Evolutionary conservation across 2,329 filamentous ascomycete genomes (phyloP).

Genomic region (Pseudogymnoascus sp.): DNA sequence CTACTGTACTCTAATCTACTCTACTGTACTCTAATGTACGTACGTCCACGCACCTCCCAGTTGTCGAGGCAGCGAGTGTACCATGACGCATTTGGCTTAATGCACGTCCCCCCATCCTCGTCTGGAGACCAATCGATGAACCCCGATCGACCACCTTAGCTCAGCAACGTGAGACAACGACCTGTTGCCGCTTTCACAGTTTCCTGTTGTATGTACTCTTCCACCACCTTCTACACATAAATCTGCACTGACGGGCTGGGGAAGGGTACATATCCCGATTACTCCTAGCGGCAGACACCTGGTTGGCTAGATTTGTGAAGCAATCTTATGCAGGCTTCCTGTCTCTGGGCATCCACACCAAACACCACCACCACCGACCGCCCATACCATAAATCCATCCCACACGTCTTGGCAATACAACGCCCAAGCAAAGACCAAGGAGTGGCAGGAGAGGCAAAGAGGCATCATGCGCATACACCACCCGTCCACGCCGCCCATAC

Average conservation of each 20-base stretch:
- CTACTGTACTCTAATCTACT: slow-evolving; percentile 5
- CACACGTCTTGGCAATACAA: neutral
- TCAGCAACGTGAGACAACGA: neutral
- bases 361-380: neutral
- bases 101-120: neutral
- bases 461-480: neutral
- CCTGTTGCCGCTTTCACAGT: slow-evolving; percentile 9
- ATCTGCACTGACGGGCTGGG: neutral
- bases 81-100: slow-evolving; percentile 9
- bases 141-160: neutral
- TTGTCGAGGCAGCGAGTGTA: slow-evolving; percentile 1
- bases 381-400: too few relatives aligned
- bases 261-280: neutral
- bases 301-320: neutral
- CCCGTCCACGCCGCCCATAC: neutral
- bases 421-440: neutral
- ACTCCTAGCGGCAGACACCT: neutral
- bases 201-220: neutral
- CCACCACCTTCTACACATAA: slow-evolving; percentile 2
- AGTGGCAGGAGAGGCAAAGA: neutral
- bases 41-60: neutral
- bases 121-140: slow-evolving; percentile 9
- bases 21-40: slow-evolving; percentile 7
- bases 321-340: slow-evolving; percentile 3
- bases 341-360: neutral